Conservation (phyloP, 2,329 filamentous ascomycete genomes). For the Spiromastix sp. region DNA sequence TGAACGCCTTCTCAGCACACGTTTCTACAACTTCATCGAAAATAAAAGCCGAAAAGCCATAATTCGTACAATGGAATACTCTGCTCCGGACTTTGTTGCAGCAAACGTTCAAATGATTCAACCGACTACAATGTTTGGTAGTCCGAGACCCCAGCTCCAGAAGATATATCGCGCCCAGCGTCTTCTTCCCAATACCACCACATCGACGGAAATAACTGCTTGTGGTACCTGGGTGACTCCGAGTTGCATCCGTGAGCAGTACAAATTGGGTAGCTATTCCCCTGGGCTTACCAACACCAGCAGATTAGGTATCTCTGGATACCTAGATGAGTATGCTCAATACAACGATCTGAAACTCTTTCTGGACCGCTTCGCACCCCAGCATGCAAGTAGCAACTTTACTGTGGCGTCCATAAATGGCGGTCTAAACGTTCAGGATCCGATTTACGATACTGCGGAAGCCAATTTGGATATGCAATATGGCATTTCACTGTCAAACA, state of each 20-base stretch:
- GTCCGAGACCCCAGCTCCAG: constrained; percentile 4
- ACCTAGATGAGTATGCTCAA: constrained; percentile 42
- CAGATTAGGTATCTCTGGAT: constrained; percentile 38
- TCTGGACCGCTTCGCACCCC: constrained; percentile 43
- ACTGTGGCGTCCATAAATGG: constrained; percentile 47
- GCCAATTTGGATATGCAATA: constrained; percentile 57
- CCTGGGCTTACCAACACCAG: constrained; percentile 26
- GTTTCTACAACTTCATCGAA: constrained; percentile 33
- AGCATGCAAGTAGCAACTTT: constrained; percentile 44
- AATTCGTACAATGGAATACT: constrained; percentile 51
- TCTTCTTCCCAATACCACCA: constrained; percentile 10
- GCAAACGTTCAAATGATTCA: constrained; percentile 52
- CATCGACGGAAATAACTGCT: constrained; percentile 10
- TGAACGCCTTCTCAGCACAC: constrained; percentile 46
- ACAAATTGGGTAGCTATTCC: constrained; percentile 35
- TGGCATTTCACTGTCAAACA: constrained; percentile 44
- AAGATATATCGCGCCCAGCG: constrained; percentile 23
- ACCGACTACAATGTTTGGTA: constrained; percentile 53
- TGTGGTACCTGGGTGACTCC: constrained; percentile 38
- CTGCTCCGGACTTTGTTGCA: constrained; percentile 46
- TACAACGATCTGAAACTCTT: constrained; percentile 48
- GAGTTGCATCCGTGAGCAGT: constrained; percentile 39
- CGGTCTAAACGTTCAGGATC: constrained; percentile 41
- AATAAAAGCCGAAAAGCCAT: constrained; percentile 22
- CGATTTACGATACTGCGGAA: constrained; percentile 38